Conservation (phyloP, 768 basidiomycete genomes). For the Mycena albidolilacea region DNA sequence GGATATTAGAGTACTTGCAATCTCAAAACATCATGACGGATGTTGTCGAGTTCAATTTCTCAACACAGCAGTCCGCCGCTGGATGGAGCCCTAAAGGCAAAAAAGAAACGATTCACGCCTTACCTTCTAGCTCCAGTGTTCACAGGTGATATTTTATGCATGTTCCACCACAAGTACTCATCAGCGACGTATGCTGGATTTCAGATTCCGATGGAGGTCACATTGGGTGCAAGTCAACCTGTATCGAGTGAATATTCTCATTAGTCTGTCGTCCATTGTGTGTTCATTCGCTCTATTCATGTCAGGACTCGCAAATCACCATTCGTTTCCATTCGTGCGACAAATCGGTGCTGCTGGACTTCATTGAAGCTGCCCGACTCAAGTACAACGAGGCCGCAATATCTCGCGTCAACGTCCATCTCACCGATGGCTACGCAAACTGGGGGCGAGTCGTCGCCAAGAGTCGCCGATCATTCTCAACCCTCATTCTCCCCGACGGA, state of each 20-base stretch:
- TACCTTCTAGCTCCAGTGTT: neutral
- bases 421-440: conserved; percentile 4
- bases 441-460: conserved; percentile 24
- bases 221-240: conserved; percentile 29
- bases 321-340: conserved; percentile 25
- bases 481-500: conserved; percentile 22
- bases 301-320: neutral
- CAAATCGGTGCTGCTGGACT: conserved; percentile 16
- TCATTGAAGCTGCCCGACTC: conserved; percentile 16
- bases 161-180: neutral
- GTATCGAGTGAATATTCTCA: neutral
- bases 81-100: conserved; percentile 13
- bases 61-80: conserved; percentile 18
- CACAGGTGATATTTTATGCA: conserved; percentile 3
- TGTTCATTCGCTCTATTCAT: neutral
- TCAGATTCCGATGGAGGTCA: conserved; percentile 27
- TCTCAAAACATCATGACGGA: conserved; percentile 12
- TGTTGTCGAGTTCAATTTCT: neutral
- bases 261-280: neutral
- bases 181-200: neutral
- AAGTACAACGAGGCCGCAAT: conserved; percentile 18
- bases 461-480: conserved; percentile 17
- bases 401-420: conserved; percentile 25
- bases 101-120: conserved; percentile 1
- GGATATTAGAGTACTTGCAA: conserved; percentile 26